Base-by-base conservation (phyloP, 495 filamentous ascomycete genomes). In the Durotheca rogersii region DNA sequence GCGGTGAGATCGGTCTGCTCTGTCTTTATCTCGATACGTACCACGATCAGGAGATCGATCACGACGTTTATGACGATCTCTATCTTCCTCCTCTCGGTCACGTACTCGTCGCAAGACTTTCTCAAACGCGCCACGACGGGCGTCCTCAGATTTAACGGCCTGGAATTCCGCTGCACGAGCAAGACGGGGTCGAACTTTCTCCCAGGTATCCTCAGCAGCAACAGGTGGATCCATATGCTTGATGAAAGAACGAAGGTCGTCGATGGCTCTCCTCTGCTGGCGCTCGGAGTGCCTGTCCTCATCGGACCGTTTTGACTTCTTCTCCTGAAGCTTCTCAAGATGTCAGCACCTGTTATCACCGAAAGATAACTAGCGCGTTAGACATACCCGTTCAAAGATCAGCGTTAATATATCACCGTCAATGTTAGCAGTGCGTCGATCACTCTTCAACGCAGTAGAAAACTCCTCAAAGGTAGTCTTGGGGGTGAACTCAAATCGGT, bases 211-310 rank as follows among this genome's bases (percentile, higher is more conserved):
- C 42, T 72, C 77, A 17, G 81, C 61, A 16, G 81, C 72, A 47
- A 97, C 77, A 4, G 89, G 84, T n/a, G 94, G 93, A 2, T 95
- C 89, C 19, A 98, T 74, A 51, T 86, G 91, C 72, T 95, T 96
- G 59, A 98, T 88, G 17, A 80, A 82, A 18, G 87, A 90, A 32
- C 93, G 86, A 36, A 99, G 78, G 17, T 84, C 82, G 60, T 99
- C 93, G 15, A 90, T 76, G 18, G 87, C 86, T 16, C 86, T 84
- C 39, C 93, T 88, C 60, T 95, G 88, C 52, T 90, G 83, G 19
- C 89, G 87, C 61, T 96, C 92, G 6, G 83, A 78, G 51, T 88
- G 82, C 55, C 86, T 91, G 52, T 96, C 89, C 42, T 95, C 91
- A 61, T 96, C 90, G 17, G 76, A 78, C 15, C 90, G 86, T 41